Evolutionary conservation across 176 grass and related monocot species (phyloP), one percentile per base, ranked within the genome.

Genomic region (Cymbopogon citratus): DNA sequence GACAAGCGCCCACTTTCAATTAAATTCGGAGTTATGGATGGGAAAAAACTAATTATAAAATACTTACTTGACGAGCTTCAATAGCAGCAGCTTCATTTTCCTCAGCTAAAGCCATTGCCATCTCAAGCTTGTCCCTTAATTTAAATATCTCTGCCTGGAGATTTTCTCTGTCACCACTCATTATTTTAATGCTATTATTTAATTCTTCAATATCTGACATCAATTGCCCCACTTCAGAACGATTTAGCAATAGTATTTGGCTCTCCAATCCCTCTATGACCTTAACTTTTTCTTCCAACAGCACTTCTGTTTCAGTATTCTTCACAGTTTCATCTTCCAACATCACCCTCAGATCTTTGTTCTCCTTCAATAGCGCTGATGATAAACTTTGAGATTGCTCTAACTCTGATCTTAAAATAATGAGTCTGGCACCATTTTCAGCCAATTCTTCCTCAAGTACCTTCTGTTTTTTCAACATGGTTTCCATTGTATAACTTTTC

Each of bases 81-180:
- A 91, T 86, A 85, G 89, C 81, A 62, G 89, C 73, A n/a, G 94
- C 94, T 93, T 97, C 94, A 74, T 87, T 93, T 78, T 97, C 94
- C 85, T 97, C 91, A 80, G 88, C 89, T 89, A 97, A 91, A 85
- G 94, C 77, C 81, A 89, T 81, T 51, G 88, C 60, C 91, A 97
- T 93, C 61, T 93, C 94, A 83, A 93, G 84, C 69, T 82, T 87
- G 27, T 88, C 81, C 48, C 66, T 91, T 77, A 97, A 89, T 31
- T 80, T 70, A 40, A 83, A 63, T 81, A 85, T 76, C 57, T 91
- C 91, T 80, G 66, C 80, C 48, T 86, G 71, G 21, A 91, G 80
- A 71, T 85, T 79, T 82, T 74, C 70, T 67, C 46, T 93, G 61
- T 87, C 78, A 61, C 35, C 83, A 71, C 65, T 83, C 76, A 97